Base-by-base conservation (phyloP, 2,329 filamentous ascomycete species). In the Penicillium sp. region DNA sequence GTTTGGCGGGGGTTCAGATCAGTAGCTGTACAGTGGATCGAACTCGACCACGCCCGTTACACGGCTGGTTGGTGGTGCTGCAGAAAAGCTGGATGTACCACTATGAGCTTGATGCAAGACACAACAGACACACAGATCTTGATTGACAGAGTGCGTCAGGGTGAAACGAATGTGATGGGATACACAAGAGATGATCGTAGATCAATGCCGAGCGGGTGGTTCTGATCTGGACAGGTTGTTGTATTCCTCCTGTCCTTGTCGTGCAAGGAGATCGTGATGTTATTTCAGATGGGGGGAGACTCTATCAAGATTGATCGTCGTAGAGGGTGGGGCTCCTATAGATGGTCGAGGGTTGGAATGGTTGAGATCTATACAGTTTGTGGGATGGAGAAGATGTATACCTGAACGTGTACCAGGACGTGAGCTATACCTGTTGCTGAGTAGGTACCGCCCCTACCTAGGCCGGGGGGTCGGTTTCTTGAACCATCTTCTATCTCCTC, bases 211-310 rank as follows among this genome's bases (percentile, higher is more conserved):
- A 43, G 35, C 48, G 30, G 48, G 48, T 14, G 28, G 48, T 51
- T 51, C 46, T 49, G 64, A 64, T 66, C 64, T 60, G 55, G 54
- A 61, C 43, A 62, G 61, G 64, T 53, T 59, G 57, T 43, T 52
- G 57, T 65, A 48, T 42, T 57, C 57, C 51, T 26, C 19, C 10
- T 25, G 51, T 19, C 13, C 30, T 40, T 40, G 51, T 53, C 35
- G 48, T 35, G 48, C 11, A 51, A n/a, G 48, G 26, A 14, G 16
- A 35, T 35, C 22, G 16, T 28, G 6, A 33, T 35, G 14, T 16
- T 16, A 13, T 46, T 28, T 22, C 7, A 42, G 40, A 42, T 42
- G 40, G 40, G 6, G 40, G 40, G n/a, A 10, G 40, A 43, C 13
- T 4, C 11, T 43, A 48, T 48, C 26, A 48, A 10, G 16, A 6